Evolutionary conservation across 768 basidiomycete species (phyloP).

Genomic region (Leucocoprinus birnbaumii): DNA sequence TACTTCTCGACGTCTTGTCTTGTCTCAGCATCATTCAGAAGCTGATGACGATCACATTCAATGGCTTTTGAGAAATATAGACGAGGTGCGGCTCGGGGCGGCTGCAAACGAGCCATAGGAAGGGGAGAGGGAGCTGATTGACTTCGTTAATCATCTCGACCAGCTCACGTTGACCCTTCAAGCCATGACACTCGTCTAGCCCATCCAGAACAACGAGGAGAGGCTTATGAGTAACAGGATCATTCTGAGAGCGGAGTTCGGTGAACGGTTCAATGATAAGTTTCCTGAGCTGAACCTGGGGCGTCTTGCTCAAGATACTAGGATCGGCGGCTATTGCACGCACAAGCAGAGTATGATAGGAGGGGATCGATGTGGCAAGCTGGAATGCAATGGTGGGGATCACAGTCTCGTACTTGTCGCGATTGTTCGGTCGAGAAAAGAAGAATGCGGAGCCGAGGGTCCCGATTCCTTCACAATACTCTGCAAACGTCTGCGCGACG

Average conservation of each 20-base stretch:
- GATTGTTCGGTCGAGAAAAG: background rate
- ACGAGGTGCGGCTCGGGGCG: conserved; percentile 1
- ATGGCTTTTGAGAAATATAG: background rate
- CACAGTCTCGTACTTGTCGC: background rate
- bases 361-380: background rate
- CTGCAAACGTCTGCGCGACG: conserved; percentile 10
- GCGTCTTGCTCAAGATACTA: conserved; percentile 2
- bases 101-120: conserved; percentile 5
- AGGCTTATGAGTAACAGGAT: background rate
- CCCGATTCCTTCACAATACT: background rate
- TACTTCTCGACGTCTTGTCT: background rate
- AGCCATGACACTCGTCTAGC: conserved; percentile 10
- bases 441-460: conserved; percentile 10
- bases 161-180: background rate
- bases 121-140: background rate
- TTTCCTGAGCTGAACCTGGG: conserved; percentile 1
- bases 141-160: background rate
- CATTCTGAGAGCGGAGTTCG: background rate
- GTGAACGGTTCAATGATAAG: conserved; percentile 7
- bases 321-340: background rate
- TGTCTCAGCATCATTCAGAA: background rate
- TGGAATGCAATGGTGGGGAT: conserved; percentile 10
- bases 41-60: background rate
- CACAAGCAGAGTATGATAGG: background rate
- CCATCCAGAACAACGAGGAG: conserved; percentile 8